These are phyloP conservation scores for Gossypium thurberi DNA, from an alignment of 345 rosid genomes.

Conservation along the genomic window DNA sequence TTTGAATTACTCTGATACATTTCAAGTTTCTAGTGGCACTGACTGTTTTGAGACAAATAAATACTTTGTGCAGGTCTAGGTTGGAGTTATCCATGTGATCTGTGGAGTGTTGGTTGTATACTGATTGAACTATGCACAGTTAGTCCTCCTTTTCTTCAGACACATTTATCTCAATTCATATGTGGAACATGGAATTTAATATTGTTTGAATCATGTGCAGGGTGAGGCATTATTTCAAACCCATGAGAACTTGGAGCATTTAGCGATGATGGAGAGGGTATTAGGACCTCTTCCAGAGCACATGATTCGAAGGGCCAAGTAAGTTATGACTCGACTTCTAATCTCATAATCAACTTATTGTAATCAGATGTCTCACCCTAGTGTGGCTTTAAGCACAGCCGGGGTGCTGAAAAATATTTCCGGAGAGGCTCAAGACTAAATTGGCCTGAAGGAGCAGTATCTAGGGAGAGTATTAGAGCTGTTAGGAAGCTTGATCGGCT, in stretches of 20 bases:
- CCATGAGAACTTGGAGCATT: conserved; percentile 78
- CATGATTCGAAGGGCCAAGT: conserved; percentile 10
- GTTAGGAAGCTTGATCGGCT: conserved; percentile 66
- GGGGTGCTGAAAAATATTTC: conserved; percentile 54
- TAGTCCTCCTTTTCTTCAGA: conserved; percentile 10
- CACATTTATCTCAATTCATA: background rate
- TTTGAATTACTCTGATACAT: background rate
- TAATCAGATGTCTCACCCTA: background rate
- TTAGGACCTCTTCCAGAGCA: conserved; percentile 12
- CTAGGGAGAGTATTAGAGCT: conserved; percentile 76
- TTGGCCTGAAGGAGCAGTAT: conserved; percentile 89
- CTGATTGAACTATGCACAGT: conserved; percentile 71
- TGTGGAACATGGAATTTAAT: conserved; percentile 11
- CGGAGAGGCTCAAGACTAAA: conserved; percentile 55
- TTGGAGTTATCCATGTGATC: conserved; percentile 83
- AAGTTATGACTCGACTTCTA: background rate
- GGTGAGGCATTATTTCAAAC: conserved; percentile 81
- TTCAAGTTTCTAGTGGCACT: background rate
- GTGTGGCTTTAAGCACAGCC: conserved; percentile 31
- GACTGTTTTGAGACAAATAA: background rate
- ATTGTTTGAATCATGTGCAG: conserved; percentile 23
- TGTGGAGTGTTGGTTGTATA: conserved; percentile 86
- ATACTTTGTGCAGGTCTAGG: conserved; percentile 52
- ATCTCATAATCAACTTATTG: background rate
- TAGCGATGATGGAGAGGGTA: conserved; percentile 37